These are phyloP conservation scores for Ambrosiella xylebori DNA, from an alignment of 2,329 filamentous ascomycete species.

Conservation along the genomic window DNA sequence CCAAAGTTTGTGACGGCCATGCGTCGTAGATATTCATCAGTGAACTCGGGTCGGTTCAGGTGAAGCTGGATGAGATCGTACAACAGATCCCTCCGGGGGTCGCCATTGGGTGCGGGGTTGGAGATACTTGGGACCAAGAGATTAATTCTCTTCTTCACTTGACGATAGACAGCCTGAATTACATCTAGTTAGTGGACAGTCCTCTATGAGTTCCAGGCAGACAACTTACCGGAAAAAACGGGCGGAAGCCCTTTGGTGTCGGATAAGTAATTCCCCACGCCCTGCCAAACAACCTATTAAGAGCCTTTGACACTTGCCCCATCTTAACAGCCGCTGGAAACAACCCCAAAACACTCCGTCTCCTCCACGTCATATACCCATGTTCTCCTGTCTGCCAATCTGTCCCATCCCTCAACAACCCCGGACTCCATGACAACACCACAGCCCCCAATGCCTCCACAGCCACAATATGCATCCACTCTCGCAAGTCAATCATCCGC, in stretches of 20 bases:
- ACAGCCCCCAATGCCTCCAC: slow-evolving; percentile 34
- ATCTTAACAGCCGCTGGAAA: slow-evolving; percentile 28
- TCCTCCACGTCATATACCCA: slow-evolving; percentile 32
- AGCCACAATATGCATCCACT: slow-evolving; percentile 39
- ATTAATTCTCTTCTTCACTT: slow-evolving; percentile 13
- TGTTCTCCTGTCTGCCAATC: slow-evolving; percentile 31
- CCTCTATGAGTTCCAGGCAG: not conserved
- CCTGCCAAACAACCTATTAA: slow-evolving; percentile 25
- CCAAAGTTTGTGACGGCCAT: slow-evolving; percentile 39
- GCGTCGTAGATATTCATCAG: slow-evolving; percentile 29
- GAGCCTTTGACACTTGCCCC: slow-evolving; percentile 20
- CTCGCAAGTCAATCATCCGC: slow-evolving; percentile 28
- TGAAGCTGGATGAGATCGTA: slow-evolving; percentile 31
- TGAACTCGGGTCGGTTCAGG: slow-evolving; percentile 28
- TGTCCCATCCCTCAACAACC: slow-evolving; percentile 25
- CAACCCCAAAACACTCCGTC: slow-evolving; percentile 34
- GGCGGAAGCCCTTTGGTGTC: slow-evolving; percentile 25
- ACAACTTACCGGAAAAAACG: slow-evolving; percentile 31
- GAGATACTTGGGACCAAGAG: slow-evolving; percentile 6
- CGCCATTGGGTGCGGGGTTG: slow-evolving; percentile 19
- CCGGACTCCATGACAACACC: slow-evolving; percentile 35
- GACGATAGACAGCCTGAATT: slow-evolving; percentile 12
- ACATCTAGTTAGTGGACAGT: not conserved
- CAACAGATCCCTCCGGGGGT: slow-evolving; percentile 24
- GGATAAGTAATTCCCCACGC: slow-evolving; percentile 29